A percentile compares a stretch with the other conserved stretches of the same genome.
These are phyloP conservation scores for Ampelomyces quisqualis DNA, from an alignment of 2,329 filamentous ascomycete genomes.

Conservation along the genomic window DNA sequence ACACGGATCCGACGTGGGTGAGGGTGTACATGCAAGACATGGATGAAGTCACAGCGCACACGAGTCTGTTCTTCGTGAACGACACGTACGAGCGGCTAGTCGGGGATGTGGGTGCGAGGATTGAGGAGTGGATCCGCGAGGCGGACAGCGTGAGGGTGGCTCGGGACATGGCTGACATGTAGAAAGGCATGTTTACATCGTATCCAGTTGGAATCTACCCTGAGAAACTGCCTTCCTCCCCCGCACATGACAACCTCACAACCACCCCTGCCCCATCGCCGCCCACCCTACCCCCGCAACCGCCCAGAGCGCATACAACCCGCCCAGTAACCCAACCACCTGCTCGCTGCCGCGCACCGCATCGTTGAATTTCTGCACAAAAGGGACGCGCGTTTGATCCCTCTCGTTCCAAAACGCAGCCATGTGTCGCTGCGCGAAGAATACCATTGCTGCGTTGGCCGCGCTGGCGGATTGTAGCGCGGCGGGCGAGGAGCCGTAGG, in stretches of 20 bases:
- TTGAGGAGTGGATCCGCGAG: conserved; percentile 70
- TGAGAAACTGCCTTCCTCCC: not conserved
- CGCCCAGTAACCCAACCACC: conserved; percentile 27
- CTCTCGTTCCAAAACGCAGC: conserved; percentile 37
- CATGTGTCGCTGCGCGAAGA: conserved; percentile 31
- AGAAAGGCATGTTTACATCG: not conserved
- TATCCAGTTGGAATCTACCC: not conserved
- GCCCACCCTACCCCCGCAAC: conserved; percentile 20
- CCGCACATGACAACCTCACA: conserved; percentile 1
- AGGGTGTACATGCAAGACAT: conserved; percentile 78
- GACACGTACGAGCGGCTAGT: conserved; percentile 74
- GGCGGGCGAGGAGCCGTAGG: conserved; percentile 5
- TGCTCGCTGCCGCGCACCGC: conserved; percentile 37
- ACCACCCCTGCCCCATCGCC: conserved; percentile 9
- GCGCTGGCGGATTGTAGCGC: conserved; percentile 10
- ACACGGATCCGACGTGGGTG: conserved; percentile 71
- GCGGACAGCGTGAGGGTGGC: conserved; percentile 47
- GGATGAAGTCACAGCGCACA: conserved; percentile 84
- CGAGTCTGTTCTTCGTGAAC: conserved; percentile 73
- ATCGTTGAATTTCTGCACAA: conserved; percentile 42
- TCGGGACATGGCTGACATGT: conserved; percentile 15
- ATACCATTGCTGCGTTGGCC: conserved; percentile 13
- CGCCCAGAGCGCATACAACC: conserved; percentile 23
- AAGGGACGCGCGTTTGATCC: conserved; percentile 37
- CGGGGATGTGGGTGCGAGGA: conserved; percentile 67